Conservation (phyloP, 768 basidiomycete genomes). For the Leccinum boreale region DNA sequence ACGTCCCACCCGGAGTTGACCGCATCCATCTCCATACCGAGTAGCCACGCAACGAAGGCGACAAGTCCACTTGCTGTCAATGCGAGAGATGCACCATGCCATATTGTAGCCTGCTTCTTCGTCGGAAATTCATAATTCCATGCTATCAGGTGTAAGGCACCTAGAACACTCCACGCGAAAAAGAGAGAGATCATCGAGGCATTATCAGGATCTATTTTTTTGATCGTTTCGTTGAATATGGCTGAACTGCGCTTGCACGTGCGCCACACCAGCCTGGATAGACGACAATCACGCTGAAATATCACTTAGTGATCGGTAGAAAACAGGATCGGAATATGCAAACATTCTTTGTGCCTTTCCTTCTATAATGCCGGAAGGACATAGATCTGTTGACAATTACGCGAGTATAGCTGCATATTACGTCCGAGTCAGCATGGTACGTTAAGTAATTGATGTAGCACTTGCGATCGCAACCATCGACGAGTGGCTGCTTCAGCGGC, state of each 20-base stretch:
- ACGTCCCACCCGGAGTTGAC: too few relatives aligned
- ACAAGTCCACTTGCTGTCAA: not conserved
- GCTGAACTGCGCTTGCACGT: too few relatives aligned
- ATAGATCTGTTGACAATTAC: not conserved
- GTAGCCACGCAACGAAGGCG: too few relatives aligned
- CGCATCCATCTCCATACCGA: rapidly evolving
- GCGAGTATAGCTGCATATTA: too few relatives aligned
- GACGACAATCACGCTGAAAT: not conserved
- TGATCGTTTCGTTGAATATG: not conserved
- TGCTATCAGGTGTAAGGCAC: not conserved
- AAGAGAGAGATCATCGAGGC: not conserved
- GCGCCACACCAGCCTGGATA: not conserved
- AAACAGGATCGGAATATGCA: not conserved
- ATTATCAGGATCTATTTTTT: not conserved
- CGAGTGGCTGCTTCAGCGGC: too few relatives aligned
- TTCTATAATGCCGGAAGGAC: too few relatives aligned
- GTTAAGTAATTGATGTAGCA: too few relatives aligned
- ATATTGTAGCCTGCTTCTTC: not conserved
- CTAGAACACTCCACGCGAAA: not conserved
- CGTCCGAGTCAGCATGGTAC: too few relatives aligned
- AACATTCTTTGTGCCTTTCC: not conserved
- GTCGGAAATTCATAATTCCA: not conserved
- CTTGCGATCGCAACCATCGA: too few relatives aligned
- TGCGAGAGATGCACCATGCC: not conserved
- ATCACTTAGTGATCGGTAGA: not conserved